A percentile compares a stretch with the other conserved stretches of the same genome.
These are phyloP conservation scores for Boletus rufocinnamomeus DNA, from an alignment of 768 basidiomycete species.

Conservation along the genomic window DNA sequence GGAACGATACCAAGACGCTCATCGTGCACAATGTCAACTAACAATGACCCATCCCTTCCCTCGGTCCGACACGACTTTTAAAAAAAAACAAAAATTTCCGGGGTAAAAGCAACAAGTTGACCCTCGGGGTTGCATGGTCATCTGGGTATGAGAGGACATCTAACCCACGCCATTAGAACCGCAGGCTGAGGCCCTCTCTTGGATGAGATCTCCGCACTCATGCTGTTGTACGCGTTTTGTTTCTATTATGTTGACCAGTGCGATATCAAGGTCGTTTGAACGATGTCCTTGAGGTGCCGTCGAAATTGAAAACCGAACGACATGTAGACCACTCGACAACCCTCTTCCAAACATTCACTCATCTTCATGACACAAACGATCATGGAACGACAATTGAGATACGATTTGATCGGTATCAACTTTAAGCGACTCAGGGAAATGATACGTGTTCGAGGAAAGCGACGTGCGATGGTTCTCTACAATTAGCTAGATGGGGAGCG, in stretches of 20 bases:
- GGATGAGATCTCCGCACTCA: not conserved
- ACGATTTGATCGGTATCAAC: not conserved
- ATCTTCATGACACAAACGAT: not conserved
- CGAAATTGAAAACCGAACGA: not conserved
- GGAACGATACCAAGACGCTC: not conserved
- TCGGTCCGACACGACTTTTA: not conserved
- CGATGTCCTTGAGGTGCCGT: not conserved
- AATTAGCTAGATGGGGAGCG: not conserved
- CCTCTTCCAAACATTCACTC: not conserved
- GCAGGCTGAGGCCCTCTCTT: not conserved
- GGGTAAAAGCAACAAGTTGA: not conserved
- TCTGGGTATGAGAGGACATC: not conserved
- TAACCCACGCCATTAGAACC: not conserved
- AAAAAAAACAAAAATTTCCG: not conserved
- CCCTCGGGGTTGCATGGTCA: not conserved
- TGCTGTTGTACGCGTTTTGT: not conserved
- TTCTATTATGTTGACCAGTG: not conserved
- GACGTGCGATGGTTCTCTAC: not conserved
- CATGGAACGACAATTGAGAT: not conserved
- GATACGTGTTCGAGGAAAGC: not conserved
- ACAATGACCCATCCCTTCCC: not conserved
- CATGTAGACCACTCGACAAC: not conserved
- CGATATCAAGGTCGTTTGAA: not conserved
- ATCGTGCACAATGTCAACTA: not conserved
- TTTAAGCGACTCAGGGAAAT: not conserved